These are phyloP conservation scores for Chiua virens DNA, from an alignment of 768 basidiomycete genomes.

Conservation along the genomic window DNA sequence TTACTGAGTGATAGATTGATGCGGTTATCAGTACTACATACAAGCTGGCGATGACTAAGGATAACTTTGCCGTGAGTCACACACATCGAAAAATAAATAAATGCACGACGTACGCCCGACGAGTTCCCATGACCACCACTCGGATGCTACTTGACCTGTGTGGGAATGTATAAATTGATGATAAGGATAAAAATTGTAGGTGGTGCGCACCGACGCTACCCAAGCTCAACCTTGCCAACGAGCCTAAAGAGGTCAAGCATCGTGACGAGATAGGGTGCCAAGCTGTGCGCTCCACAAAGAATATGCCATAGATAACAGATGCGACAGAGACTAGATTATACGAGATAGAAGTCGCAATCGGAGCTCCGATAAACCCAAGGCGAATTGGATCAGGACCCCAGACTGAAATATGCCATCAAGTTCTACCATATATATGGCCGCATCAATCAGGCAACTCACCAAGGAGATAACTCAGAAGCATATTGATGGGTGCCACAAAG, in stretches of 20 bases:
- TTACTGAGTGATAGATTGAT: constrained; percentile 11
- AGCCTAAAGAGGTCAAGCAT: constrained; percentile 64
- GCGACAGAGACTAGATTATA: constrained; percentile 76
- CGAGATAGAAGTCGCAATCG: constrained; percentile 82
- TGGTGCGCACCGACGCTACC: constrained; percentile 65
- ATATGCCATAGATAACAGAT: constrained; percentile 62
- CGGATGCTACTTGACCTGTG: constrained; percentile 73
- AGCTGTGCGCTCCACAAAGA: constrained; percentile 67
- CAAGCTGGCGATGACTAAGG: constrained; percentile 53
- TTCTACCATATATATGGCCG: not conserved
- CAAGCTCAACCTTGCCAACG: constrained; percentile 72
- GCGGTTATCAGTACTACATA: constrained; percentile 24
- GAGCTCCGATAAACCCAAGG: constrained; percentile 90
- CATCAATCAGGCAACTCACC: constrained; percentile 40
- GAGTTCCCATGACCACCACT: constrained; percentile 98
- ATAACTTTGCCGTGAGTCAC: constrained; percentile 1
- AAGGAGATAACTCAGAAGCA: constrained; percentile 77
- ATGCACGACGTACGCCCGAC: constrained; percentile 43
- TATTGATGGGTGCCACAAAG: constrained; percentile 82
- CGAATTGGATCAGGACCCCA: constrained; percentile 84
- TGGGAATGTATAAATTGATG: not conserved
- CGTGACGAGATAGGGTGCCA: constrained; percentile 78
- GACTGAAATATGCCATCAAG: constrained; percentile 65
- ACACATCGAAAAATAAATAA: not conserved
- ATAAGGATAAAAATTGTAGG: not conserved